A percentile compares a stretch with the other conserved stretches of the same genome.
These are phyloP conservation scores for Phytophthora pisi DNA, from an alignment of 352 stramenopile genomes.

Conservation along the genomic window DNA sequence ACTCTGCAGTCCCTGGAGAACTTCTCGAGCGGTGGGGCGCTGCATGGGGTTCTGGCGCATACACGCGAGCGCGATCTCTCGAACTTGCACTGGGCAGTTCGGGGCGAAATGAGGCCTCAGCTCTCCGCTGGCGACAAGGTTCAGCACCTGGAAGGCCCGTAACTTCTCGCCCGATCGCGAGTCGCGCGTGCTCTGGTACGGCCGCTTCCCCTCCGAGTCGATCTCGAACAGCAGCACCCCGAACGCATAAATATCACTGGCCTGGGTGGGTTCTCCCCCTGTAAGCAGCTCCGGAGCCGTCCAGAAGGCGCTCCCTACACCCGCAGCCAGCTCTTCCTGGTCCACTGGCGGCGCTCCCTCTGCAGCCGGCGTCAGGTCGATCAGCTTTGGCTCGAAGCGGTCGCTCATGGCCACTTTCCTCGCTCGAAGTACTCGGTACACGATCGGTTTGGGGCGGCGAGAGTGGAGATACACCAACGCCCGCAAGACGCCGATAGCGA, in stretches of 20 bases:
- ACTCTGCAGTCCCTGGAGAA: slow-evolving; percentile 20
- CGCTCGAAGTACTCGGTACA: slow-evolving; percentile 32
- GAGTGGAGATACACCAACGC: slow-evolving; percentile 36
- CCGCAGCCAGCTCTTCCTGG: slow-evolving; percentile 32
- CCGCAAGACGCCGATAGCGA: slow-evolving; percentile 27
- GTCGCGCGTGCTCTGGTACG: slow-evolving; percentile 27
- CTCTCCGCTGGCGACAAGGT: slow-evolving; percentile 37
- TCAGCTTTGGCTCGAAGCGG: slow-evolving; percentile 28
- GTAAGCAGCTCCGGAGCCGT: slow-evolving; percentile 59
- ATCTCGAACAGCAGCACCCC: slow-evolving; percentile 59
- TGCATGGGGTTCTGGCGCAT: slow-evolving; percentile 38
- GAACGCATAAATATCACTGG: slow-evolving; percentile 72
- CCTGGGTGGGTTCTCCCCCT: slow-evolving; percentile 49
- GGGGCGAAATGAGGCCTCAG: slow-evolving; percentile 41
- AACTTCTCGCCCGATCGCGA: slow-evolving; percentile 23
- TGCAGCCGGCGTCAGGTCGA: slow-evolving; percentile 31
- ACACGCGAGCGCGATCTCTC: slow-evolving; percentile 38
- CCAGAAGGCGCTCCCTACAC: slow-evolving; percentile 35
- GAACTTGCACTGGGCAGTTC: slow-evolving; percentile 31
- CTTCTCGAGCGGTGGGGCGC: slow-evolving; percentile 28
- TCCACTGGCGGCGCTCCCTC: slow-evolving; percentile 21
- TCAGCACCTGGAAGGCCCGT: slow-evolving; percentile 37
- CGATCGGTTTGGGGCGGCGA: slow-evolving; percentile 16
- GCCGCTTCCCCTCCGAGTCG: slow-evolving; percentile 40
- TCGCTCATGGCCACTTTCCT: slow-evolving; percentile 34